Base-by-base conservation (phyloP, 2,329 filamentous ascomycete species). In the Polychaeton citri region DNA sequence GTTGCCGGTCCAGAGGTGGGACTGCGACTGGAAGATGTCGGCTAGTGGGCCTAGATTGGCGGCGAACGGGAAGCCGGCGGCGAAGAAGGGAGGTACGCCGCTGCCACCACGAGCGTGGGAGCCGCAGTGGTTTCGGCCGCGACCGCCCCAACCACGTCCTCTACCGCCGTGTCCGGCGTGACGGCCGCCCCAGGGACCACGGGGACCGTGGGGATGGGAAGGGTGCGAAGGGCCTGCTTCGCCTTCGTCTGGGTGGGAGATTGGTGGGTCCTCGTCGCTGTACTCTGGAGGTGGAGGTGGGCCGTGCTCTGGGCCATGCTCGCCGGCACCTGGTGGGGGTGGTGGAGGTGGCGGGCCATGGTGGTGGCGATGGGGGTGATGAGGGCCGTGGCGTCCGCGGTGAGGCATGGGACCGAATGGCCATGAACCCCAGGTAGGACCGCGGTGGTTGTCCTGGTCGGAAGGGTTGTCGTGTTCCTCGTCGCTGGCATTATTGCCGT, bases 1-100 rank as follows among this genome's bases (percentile, higher is more conserved):
- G 21, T 40, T 44, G 31, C 37, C 40, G 35, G 39, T 37, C 21
- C 45, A 35, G 39, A 50, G 56, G 40, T 65, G 62, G 35, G 65
- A 47, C 5, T 60, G 49, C 7, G 46, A 42, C 31, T 54, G 48
- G 42, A 58, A 52, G 10, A 19, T 19, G 9, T 55, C 44, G 40
- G 53, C 54, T 6, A 63, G 42, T 38, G 39, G 30, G 28, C 41
- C 18, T 10, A 28, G 15, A 15, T 28, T 28, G 24, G 12, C 12
- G 24, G 12, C 12, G 24, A 40, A 28, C 10, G 45, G 42, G 50
- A 51, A 51, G 6, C 49, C 47, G 3, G 34, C 34, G 36, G 41
- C 43, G 33, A 43, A 42, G 37, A 42, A 44, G 34, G 39, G 42
- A 31, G 12, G 34, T 16, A 36, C 38, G 15, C 37, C 34, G 28